Conservation (phyloP, 2,329 filamentous ascomycete species). For the Beauveria brongniartii region DNA sequence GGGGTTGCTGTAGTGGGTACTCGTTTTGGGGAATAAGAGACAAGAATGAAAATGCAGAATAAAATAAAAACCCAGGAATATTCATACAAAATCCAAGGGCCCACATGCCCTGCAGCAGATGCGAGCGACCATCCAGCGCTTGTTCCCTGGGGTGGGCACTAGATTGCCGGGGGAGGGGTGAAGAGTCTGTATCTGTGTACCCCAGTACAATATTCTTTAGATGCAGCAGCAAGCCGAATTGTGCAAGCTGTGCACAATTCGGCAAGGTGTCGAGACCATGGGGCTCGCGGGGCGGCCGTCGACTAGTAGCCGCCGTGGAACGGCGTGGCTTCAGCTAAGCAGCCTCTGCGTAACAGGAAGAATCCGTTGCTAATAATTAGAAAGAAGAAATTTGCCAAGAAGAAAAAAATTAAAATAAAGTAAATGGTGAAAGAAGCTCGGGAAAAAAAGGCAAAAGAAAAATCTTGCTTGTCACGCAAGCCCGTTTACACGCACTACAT, state of each 20-base stretch:
- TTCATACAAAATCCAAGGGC: not conserved
- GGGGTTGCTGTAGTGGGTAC: not conserved
- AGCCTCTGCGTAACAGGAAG: too few species aligned
- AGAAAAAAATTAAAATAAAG: not conserved
- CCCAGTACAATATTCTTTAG: too few species aligned
- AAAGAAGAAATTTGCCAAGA: not conserved
- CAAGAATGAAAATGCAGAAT: not conserved
- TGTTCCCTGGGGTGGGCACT: slow-evolving; percentile 7
- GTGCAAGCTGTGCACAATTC: not conserved
- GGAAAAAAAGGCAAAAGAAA: not conserved
- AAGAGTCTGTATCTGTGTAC: not conserved
- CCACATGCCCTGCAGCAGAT: slow-evolving; percentile 8
- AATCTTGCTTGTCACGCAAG: not conserved
- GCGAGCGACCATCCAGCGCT: not conserved
- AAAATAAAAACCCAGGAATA: not conserved
- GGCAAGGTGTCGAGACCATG: not conserved
- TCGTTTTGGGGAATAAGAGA: not conserved
- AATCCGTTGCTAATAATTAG: too few species aligned
- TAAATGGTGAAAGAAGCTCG: not conserved
- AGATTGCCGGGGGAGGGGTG: slow-evolving; percentile 8
- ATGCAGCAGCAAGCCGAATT: not conserved
- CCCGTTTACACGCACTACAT: not conserved
- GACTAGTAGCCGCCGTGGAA: not conserved
- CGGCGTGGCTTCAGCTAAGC: too few species aligned
- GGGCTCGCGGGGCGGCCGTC: not conserved